Conservation (phyloP, 1,139 yeast genomes). For the Candida frijolesensis region DNA sequence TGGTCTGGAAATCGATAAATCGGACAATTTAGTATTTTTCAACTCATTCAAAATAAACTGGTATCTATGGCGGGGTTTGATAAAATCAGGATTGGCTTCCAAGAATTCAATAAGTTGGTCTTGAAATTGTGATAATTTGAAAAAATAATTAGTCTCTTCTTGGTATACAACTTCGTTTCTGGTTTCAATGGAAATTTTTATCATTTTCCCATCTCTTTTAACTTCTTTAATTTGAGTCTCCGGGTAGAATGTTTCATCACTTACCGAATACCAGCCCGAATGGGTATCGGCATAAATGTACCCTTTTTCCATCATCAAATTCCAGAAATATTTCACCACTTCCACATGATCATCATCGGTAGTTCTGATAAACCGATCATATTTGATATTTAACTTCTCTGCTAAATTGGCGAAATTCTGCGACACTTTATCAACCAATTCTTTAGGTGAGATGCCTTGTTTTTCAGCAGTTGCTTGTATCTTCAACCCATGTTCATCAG, state of each 20-base stretch:
- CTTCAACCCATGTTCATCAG: constrained; percentile 96
- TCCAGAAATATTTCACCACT: constrained; percentile 75
- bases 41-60: constrained; percentile 62
- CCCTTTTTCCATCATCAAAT: constrained; percentile 55
- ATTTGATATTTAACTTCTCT: constrained; percentile 51
- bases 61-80: constrained; percentile 64
- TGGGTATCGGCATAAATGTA: constrained; percentile 81
- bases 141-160: constrained; percentile 85
- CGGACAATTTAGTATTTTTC: constrained; percentile 48
- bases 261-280: constrained; percentile 91
- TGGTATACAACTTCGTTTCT: constrained; percentile 75
- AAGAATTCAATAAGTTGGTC: constrained; percentile 51
- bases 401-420: constrained; percentile 68
- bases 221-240: constrained; percentile 67
- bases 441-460: constrained; percentile 54
- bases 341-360: constrained; percentile 77
- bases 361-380: constrained; percentile 84
- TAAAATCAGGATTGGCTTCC: constrained; percentile 54
- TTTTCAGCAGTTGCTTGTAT: constrained; percentile 72
- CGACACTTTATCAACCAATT: constrained; percentile 73
- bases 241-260: constrained; percentile 94
- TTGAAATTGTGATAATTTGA: constrained; percentile 66
- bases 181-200: constrained; percentile 65
- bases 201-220: constrained; percentile 36
- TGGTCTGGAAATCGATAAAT: constrained; percentile 86